phyloP scores from a whole-genome alignment of 495 filamentous ascomycete species.

The Xylona heveae region DNA sequence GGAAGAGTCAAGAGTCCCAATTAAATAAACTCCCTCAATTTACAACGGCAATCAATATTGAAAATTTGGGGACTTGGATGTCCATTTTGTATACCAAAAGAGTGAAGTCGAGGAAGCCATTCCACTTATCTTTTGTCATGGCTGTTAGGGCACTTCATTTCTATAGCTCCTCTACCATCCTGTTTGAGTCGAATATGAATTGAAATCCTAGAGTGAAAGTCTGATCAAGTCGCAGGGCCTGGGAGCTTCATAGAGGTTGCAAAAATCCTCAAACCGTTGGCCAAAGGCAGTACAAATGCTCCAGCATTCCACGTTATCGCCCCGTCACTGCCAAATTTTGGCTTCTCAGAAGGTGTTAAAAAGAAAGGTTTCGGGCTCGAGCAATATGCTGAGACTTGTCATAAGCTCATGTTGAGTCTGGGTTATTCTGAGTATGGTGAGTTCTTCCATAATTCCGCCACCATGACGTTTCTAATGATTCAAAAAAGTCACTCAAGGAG shows the following conservation, averaged over 20 bases:
- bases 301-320: conserved; percentile 19
- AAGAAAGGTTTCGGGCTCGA: conserved; percentile 21
- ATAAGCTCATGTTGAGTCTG: conserved; percentile 22
- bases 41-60: conserved; percentile 12
- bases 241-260: conserved; percentile 17
- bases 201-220: neutral
- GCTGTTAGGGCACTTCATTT: conserved; percentile 3
- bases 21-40: conserved; percentile 23
- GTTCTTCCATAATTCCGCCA: neutral
- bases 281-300: conserved; percentile 8
- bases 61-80: conserved; percentile 15
- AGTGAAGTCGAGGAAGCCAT: conserved; percentile 7
- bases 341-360: conserved; percentile 11
- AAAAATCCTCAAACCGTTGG: conserved; percentile 12
- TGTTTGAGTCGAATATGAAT: no score
- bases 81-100: conserved; percentile 13
- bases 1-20: conserved; percentile 20
- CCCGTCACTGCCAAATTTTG: conserved; percentile 17
- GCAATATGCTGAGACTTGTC: conserved; percentile 22
- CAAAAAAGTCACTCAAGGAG: conserved; percentile 23
- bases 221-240: conserved; percentile 9
- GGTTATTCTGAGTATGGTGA: conserved; percentile 24
- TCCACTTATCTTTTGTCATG: conserved; percentile 11
- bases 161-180: neutral
- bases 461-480: conserved; percentile 5